Conservation (phyloP, 805 yeast species). For the Spathaspora sp. region DNA sequence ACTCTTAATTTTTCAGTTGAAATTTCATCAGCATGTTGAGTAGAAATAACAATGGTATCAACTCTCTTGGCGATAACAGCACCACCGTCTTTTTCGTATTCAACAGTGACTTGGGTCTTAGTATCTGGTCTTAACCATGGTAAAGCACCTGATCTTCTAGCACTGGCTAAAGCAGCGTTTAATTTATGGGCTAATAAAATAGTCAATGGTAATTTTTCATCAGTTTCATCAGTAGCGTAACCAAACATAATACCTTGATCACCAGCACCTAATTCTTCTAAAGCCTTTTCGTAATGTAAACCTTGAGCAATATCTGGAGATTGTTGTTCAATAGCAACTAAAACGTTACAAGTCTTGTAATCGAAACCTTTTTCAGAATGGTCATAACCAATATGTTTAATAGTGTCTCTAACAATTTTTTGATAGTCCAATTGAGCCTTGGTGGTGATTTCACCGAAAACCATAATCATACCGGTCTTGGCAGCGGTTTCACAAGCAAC, state of each 20-base stretch:
- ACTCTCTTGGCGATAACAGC: slow-evolving; percentile 95
- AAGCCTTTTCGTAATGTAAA: slow-evolving; percentile 91
- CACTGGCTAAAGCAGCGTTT: slow-evolving; percentile 94
- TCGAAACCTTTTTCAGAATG: slow-evolving; percentile 95
- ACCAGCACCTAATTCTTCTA: slow-evolving; percentile 99
- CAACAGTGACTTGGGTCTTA: slow-evolving; percentile 98
- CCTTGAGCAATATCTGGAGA: slow-evolving; percentile 99
- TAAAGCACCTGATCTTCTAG: slow-evolving; percentile 93
- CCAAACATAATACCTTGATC: slow-evolving; percentile 99
- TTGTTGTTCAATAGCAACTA: slow-evolving; percentile 99
- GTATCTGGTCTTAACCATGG: slow-evolving; percentile 99
- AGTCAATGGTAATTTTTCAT: slow-evolving; percentile 95
- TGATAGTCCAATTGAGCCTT: slow-evolving; percentile 94
- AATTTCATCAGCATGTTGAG: slow-evolving; percentile 97
- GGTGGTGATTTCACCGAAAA: slow-evolving; percentile 99
- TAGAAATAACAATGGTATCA: slow-evolving; percentile 95
- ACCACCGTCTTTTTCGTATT: slow-evolving; percentile 91
- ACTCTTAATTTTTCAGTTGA: slow-evolving; percentile 87
- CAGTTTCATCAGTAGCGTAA: slow-evolving; percentile 98
- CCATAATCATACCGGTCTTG: slow-evolving; percentile 99
- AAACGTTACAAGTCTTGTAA: slow-evolving; percentile 98
- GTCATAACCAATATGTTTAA: slow-evolving; percentile 98
- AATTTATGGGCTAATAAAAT: slow-evolving; percentile 91
- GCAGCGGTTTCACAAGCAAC: slow-evolving; percentile 99
- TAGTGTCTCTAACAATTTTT: slow-evolving; percentile 95